Evolutionary conservation across 1,139 yeast species (phyloP).

Genomic region (Saccharomyces hybrid): DNA sequence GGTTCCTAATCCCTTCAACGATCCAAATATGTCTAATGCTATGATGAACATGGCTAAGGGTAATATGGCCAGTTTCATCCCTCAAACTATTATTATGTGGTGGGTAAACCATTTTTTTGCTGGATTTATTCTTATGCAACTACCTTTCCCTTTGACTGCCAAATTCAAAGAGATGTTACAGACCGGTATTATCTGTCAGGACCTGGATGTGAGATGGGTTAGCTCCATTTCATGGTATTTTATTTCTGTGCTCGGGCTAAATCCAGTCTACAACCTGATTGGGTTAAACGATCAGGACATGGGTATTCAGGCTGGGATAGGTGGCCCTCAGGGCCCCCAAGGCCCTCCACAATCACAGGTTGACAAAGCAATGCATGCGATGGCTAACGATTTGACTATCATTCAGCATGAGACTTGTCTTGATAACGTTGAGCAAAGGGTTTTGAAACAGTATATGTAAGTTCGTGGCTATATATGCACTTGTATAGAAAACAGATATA

Average conservation of each 20-base stretch:
- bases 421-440: slow-evolving; percentile 59
- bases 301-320: slow-evolving; percentile 28
- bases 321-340: slow-evolving; percentile 33
- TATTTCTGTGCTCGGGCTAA: slow-evolving; percentile 77
- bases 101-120: slow-evolving; percentile 94
- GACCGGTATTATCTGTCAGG: slow-evolving; percentile 75
- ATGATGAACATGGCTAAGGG: slow-evolving; percentile 74
- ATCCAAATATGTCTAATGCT: slow-evolving; percentile 67
- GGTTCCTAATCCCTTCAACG: slow-evolving; percentile 57
- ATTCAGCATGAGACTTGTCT: slow-evolving; percentile 51
- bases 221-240: slow-evolving; percentile 97
- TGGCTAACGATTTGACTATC: slow-evolving; percentile 72
- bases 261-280: slow-evolving; percentile 68
- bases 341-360: slow-evolving; percentile 56
- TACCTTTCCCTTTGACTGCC: slow-evolving; percentile 78
- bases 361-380: slow-evolving; percentile 44
- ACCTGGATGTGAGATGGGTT: slow-evolving; percentile 89
- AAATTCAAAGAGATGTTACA: slow-evolving; percentile 91
- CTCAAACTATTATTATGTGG: slow-evolving; percentile 91
- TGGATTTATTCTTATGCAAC: slow-evolving; percentile 77
- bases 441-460: slow-evolving; percentile 35
- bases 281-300: slow-evolving; percentile 46
- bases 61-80: slow-evolving; percentile 74
- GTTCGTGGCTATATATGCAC: slow-evolving; percentile 69
- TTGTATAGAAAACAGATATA: neutral